These are phyloP conservation scores for Globisporangium abappressorium DNA, from an alignment of 352 stramenopile genomes.

Conservation along the genomic window DNA sequence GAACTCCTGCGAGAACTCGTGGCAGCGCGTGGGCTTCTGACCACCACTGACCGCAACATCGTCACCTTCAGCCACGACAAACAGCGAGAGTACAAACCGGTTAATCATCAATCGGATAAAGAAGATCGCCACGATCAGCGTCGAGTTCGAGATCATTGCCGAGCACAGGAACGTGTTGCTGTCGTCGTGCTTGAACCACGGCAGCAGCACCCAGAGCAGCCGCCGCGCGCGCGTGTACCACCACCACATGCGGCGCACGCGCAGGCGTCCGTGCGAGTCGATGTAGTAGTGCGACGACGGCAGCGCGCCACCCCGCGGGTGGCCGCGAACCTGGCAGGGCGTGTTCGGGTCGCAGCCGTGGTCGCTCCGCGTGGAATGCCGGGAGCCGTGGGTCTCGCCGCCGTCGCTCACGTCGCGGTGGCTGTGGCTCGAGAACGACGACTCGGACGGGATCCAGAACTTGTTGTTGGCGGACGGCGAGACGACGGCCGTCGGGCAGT, in stretches of 20 bases:
- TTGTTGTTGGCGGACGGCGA: neutral
- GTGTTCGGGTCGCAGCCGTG: neutral
- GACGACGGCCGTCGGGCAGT: neutral
- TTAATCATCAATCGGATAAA: slow-evolving; percentile 47
- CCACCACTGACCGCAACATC: neutral
- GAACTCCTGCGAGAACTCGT: slow-evolving; percentile 56
- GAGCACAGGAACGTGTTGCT: slow-evolving; percentile 79
- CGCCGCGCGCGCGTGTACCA: slow-evolving; percentile 48
- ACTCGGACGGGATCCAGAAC: slow-evolving; percentile 18
- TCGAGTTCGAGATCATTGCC: slow-evolving; percentile 71
- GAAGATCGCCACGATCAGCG: slow-evolving; percentile 61
- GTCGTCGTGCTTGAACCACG: slow-evolving; percentile 66
- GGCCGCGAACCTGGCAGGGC: neutral
- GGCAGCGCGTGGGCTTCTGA: slow-evolving; percentile 21
- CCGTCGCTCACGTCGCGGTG: slow-evolving; percentile 18
- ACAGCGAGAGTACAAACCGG: slow-evolving; percentile 38
- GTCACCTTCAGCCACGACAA: slow-evolving; percentile 24
- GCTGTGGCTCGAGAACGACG: slow-evolving; percentile 20
- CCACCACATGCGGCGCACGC: slow-evolving; percentile 54
- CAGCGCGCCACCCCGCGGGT: slow-evolving; percentile 3
- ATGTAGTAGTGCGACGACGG: slow-evolving; percentile 71
- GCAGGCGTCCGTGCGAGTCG: slow-evolving; percentile 42
- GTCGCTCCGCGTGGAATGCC: slow-evolving; percentile 20
- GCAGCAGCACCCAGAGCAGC: slow-evolving; percentile 44
- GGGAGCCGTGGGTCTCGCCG: slow-evolving; percentile 19